Evolutionary conservation across 331 rosid genomes (phyloP), one percentile per base, ranked within the genome.

Genomic region (Acacia concinna): DNA sequence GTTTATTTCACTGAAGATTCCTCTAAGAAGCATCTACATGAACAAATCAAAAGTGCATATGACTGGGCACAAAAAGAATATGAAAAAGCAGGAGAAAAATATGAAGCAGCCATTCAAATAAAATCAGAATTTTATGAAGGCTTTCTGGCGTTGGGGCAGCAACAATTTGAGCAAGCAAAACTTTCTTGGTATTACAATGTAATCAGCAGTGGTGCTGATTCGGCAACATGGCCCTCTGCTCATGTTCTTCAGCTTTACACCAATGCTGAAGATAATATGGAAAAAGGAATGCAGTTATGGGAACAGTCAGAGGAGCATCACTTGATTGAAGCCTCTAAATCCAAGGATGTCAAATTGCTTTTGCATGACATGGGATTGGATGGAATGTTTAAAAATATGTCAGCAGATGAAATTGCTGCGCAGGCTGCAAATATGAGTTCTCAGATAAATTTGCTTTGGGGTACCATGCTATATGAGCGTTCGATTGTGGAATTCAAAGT

Each of bases 111-210:
- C 8, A 67, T 88, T 75, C 78, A 76, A 77, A 85, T 87, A 25
- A 93, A 93, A 86, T 87, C 87, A 9, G 93, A 93, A 80, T 90
- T 93, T 79, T 88, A 86, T 56, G 96, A 93, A 90, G 94, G 93
- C 57, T 85, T 80, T 78, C 80, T 93, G 69, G 95, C 95, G 30
- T 89, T 91, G 9, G 97, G 90, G 41, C 90, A 87, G 76, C 93
- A 86, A 85, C 85, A 87, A 49, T 91, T 91, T 86, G 95, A 93
- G 70, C 90, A 60, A 75, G 98, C 98, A 66, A 93, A 90, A 77
- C 92, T 91, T 72, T 79, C 91, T 82, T 93, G 98, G 97, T 84
- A 86, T 75, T 82, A 85, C 27, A 59, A 56, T 82, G 97, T 91
- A 47, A 77, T 91, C 63, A 82, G 85, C 83, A 80, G 81, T 77